phyloP scores from a whole-genome alignment of 139 green algal species.

The Chlamydomonas incerta region DNA sequence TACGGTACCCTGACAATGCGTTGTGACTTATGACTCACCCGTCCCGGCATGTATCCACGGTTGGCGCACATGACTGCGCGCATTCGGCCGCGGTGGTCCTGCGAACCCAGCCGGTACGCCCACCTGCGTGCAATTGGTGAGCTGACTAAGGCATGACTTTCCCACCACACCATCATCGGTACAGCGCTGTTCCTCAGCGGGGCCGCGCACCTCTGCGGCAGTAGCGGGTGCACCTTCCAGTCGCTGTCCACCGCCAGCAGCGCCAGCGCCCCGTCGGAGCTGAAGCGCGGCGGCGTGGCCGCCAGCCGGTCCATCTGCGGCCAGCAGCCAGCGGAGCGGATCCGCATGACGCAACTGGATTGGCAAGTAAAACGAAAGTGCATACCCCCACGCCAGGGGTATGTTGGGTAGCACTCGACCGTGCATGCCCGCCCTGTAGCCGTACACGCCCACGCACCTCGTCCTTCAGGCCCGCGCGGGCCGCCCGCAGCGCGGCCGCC shows the following conservation, averaged over 20 bases:
- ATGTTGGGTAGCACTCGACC: too few species aligned
- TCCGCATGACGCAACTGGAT: too few species aligned
- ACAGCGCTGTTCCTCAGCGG: too few species aligned
- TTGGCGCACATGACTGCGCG: background rate
- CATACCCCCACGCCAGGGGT: too few species aligned
- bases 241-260: background rate
- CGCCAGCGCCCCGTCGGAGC: background rate
- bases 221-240: constrained; percentile 27
- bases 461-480: background rate
- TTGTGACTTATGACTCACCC: background rate
- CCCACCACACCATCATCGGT: background rate
- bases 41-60: background rate
- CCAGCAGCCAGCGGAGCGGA: too few species aligned
- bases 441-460: background rate
- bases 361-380: too few species aligned
- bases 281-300: background rate
- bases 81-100: background rate
- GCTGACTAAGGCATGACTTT: too few species aligned
- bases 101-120: background rate
- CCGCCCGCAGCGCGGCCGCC: background rate
- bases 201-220: background rate
- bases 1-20: too few species aligned
- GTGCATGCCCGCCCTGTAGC: too few species aligned
- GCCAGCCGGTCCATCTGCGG: background rate
- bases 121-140: background rate